Evolutionary conservation across 176 grass and related monocot species (phyloP).

Genomic region (bread wheat (Triticum aestivum)): DNA sequence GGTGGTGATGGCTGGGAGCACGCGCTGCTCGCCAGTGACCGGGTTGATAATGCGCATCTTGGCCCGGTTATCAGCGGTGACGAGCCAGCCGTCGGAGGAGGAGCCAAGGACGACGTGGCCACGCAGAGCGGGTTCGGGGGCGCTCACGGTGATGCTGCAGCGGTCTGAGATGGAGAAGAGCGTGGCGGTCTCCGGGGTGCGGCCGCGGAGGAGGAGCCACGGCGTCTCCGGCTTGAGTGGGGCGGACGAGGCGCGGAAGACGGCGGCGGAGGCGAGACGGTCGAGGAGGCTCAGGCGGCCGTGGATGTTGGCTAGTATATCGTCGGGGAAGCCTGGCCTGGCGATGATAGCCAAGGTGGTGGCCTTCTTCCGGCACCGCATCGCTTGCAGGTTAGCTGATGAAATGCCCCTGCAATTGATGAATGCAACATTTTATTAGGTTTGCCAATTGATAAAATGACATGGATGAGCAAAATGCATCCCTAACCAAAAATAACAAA

Average conservation of each 20-base stretch:
- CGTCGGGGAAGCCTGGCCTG: too few species aligned
- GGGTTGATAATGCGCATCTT: background rate
- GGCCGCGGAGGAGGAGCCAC: background rate
- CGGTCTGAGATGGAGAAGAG: background rate
- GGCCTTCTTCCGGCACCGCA: too few species aligned
- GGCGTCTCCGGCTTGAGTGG: background rate
- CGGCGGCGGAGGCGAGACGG: background rate
- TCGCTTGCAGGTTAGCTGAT: too few species aligned
- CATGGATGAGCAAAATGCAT: too few species aligned
- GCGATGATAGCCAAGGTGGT: too few species aligned
- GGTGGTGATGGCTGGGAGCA: background rate
- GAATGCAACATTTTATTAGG: too few species aligned
- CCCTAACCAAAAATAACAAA: too few species aligned
- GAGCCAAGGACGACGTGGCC: background rate
- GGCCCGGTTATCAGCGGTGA: background rate
- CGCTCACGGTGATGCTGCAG: background rate
- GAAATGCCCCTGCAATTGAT: too few species aligned
- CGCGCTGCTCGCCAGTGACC: background rate
- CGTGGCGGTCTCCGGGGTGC: background rate
- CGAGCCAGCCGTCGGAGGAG: background rate
- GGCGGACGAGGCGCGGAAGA: too few species aligned
- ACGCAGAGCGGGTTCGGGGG: background rate
- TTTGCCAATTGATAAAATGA: too few species aligned
- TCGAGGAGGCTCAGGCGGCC: background rate
- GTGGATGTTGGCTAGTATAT: background rate